Percentiles rank a stretch among this genome's conserved stretches.
These are phyloP conservation scores for Rusavskia elegans DNA, from an alignment of 495 filamentous ascomycete genomes.

Conservation along the genomic window DNA sequence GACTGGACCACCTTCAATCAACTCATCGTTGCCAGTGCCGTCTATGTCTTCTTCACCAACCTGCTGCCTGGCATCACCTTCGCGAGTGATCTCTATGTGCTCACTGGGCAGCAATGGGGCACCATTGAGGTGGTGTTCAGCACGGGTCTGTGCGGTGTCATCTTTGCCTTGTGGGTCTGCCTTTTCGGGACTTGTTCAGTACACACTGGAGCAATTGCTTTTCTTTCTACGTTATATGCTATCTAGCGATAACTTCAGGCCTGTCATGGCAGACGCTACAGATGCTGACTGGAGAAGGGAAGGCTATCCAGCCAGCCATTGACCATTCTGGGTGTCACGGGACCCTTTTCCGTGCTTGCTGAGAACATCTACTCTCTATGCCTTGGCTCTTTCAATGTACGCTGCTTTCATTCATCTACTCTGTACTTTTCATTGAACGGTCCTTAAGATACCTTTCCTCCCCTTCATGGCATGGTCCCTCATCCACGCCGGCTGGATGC, in stretches of 20 bases:
- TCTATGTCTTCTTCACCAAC: slow-evolving; percentile 66
- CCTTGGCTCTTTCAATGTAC: slow-evolving; percentile 37
- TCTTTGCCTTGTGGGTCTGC: slow-evolving; percentile 43
- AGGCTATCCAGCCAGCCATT: slow-evolving; percentile 50
- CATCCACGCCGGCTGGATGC: slow-evolving; percentile 57
- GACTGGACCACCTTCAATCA: slow-evolving; percentile 61
- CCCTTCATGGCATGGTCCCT: slow-evolving; percentile 63
- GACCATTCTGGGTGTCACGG: slow-evolving; percentile 57
- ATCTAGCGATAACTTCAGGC: neutral
- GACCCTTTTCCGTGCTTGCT: slow-evolving; percentile 56
- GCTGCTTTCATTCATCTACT: neutral
- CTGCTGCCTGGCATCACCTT: slow-evolving; percentile 60
- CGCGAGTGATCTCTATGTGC: slow-evolving; percentile 49
- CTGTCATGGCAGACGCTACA: neutral
- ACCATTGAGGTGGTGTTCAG: slow-evolving; percentile 60
- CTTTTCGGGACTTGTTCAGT: neutral
- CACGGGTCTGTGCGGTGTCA: slow-evolving; percentile 49
- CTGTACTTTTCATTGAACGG: neutral
- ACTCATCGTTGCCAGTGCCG: slow-evolving; percentile 50
- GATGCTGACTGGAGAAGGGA: neutral
- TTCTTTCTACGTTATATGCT: no score
- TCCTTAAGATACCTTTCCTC: slow-evolving; percentile 41
- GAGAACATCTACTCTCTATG: slow-evolving; percentile 55
- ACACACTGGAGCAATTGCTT: neutral
- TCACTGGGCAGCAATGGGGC: slow-evolving; percentile 52